Percentiles rank a stretch among this genome's conserved stretches.
Evolutionary conservation across 176 grass and related monocot genomes (phyloP).

Genomic region (Phragmites australis): DNA sequence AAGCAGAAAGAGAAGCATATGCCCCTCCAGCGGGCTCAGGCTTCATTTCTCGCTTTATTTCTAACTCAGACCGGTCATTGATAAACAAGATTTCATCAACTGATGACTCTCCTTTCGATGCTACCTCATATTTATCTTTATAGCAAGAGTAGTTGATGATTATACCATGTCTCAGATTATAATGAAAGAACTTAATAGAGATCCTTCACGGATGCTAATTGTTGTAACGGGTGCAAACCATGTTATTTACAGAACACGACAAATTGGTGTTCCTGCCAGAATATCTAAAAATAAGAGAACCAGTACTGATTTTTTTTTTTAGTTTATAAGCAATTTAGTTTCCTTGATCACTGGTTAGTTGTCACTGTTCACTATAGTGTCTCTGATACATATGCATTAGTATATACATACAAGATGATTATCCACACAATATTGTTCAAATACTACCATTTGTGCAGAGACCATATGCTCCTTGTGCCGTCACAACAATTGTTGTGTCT

Average conservation of each 20-base stretch:
- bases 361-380: background rate
- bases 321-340: background rate
- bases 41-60: conserved; percentile 89
- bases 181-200: conserved; percentile 64
- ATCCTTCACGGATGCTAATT: conserved; percentile 59
- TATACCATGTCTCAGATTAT: conserved; percentile 84
- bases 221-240: conserved; percentile 87
- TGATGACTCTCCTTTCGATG: conserved; percentile 56
- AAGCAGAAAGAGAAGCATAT: too few relatives aligned
- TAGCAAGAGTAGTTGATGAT: conserved; percentile 89
- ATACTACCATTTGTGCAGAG: conserved; percentile 29
- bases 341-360: background rate
- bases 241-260: conserved; percentile 78
- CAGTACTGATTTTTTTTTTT: too few relatives aligned
- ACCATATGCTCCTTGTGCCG: conserved; percentile 31
- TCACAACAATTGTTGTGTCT: conserved; percentile 38
- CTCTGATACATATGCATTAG: too few relatives aligned
- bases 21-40: too few relatives aligned
- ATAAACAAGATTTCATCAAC: conserved; percentile 73
- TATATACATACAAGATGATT: background rate
- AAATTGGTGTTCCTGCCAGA: conserved; percentile 75
- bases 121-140: conserved; percentile 74
- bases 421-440: background rate
- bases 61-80: conserved; percentile 68
- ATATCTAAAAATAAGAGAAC: conserved; percentile 91